Evolutionary conservation across 2,329 filamentous ascomycete genomes (phyloP).

Genomic region (Fusarium multiceps): DNA sequence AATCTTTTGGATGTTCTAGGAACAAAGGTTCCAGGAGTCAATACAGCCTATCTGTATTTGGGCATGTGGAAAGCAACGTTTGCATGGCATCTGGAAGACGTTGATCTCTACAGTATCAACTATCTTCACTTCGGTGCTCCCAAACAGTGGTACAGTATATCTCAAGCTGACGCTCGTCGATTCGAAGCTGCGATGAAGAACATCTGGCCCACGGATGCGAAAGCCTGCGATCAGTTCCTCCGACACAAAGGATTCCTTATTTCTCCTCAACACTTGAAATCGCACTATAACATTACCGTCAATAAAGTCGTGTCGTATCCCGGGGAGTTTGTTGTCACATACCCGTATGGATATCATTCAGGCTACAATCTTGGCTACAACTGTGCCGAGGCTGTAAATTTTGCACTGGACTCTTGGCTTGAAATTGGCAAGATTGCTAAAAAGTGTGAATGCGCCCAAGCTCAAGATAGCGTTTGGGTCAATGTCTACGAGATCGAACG

Average conservation of each 20-base stretch:
- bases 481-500: conserved; percentile 96
- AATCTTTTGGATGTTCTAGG: conserved; percentile 94
- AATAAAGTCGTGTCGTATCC: conserved; percentile 96
- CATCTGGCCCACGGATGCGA: conserved; percentile 94
- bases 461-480: conserved; percentile 98
- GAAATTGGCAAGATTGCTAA: conserved; percentile 96
- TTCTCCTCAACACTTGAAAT: conserved; percentile 86
- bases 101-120: conserved; percentile 99
- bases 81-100: conserved; percentile 98
- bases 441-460: conserved; percentile 94
- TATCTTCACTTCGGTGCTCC: conserved; percentile 98
- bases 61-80: conserved; percentile 99
- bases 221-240: conserved; percentile 94
- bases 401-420: conserved; percentile 94
- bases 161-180: conserved; percentile 89
- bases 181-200: conserved; percentile 96
- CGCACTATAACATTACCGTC: conserved; percentile 93
- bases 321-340: conserved; percentile 98
- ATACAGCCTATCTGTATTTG: conserved; percentile 96
- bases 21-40: conserved; percentile 95
- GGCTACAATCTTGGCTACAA: conserved; percentile 99
- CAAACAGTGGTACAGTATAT: conserved; percentile 99
- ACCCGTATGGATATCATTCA: conserved; percentile 98
- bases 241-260: conserved; percentile 98
- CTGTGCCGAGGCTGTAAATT: conserved; percentile 98